A percentile compares a stretch with the other conserved stretches of the same genome.
Evolutionary conservation across 1,284 basidiomycete genomes (phyloP).

Genomic region (Microbotryum intermedium): DNA sequence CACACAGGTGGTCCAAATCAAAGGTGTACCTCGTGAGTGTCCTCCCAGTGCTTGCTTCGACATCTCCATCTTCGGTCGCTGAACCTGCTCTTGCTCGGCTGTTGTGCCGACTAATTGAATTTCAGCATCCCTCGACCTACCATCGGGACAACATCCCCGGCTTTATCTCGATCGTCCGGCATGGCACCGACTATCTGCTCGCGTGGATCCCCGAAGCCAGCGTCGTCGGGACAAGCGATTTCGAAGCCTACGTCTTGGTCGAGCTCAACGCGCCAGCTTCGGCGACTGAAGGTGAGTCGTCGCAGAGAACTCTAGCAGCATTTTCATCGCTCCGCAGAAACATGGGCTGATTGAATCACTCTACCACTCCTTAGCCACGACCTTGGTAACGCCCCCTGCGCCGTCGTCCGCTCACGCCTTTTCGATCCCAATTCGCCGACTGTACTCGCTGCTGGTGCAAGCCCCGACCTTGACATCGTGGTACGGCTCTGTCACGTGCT

Average conservation of each 20-base stretch:
- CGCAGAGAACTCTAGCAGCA: too few relatives aligned
- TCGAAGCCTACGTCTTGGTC: constrained; percentile 24
- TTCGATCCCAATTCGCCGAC: constrained; percentile 75
- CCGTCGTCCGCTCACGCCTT: constrained; percentile 65
- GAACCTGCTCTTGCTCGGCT: background rate
- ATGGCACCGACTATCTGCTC: constrained; percentile 58
- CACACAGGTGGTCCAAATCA: constrained; percentile 60
- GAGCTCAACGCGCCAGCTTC: constrained; percentile 12
- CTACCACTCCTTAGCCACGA: background rate
- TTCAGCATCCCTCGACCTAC: constrained; percentile 73
- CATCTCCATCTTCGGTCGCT: too few relatives aligned
- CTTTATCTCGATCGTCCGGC: constrained; percentile 75
- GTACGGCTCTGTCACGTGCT: constrained; percentile 61
- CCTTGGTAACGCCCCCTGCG: constrained; percentile 5
- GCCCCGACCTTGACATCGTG: constrained; percentile 76
- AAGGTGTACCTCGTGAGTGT: constrained; percentile 64
- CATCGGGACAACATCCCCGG: constrained; percentile 87
- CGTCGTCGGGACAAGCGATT: constrained; percentile 54
- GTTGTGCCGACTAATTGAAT: constrained; percentile 4
- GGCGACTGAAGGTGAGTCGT: background rate
- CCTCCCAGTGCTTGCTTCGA: background rate
- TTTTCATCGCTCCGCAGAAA: too few relatives aligned
- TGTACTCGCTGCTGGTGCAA: constrained; percentile 82
- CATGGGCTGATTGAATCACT: too few relatives aligned
- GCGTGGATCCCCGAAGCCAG: constrained; percentile 78